These are phyloP conservation scores for Acrocalymma vagum DNA, from an alignment of 2,329 filamentous ascomycete genomes.

Conservation along the genomic window DNA sequence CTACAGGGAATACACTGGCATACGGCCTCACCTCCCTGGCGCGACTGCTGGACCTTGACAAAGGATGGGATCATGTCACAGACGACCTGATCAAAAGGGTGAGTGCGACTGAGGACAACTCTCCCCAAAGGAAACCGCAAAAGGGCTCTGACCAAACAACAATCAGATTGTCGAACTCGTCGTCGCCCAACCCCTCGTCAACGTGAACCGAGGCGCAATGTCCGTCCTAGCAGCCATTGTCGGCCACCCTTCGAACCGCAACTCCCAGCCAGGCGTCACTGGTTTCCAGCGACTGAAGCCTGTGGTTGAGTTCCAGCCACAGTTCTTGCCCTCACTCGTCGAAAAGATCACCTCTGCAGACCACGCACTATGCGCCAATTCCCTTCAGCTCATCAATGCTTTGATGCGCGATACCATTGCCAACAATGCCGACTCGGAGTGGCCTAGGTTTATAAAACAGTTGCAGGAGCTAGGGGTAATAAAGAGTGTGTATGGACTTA, in stretches of 20 bases:
- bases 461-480: conserved; percentile 94
- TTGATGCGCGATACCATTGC: conserved; percentile 91
- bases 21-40: conserved; percentile 92
- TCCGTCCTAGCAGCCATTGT: conserved; percentile 94
- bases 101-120: conserved; percentile 35
- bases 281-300: conserved; percentile 93
- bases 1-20: conserved; percentile 91
- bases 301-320: conserved; percentile 87
- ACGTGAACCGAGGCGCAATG: conserved; percentile 96
- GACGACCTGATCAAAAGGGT: conserved; percentile 74
- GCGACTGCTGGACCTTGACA: conserved; percentile 90
- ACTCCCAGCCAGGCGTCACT: conserved; percentile 69
- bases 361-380: conserved; percentile 94
- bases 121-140: not conserved
- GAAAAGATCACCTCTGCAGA: conserved; percentile 91
- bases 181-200: conserved; percentile 94
- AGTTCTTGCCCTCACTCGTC: conserved; percentile 94
- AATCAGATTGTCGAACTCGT: conserved; percentile 84
- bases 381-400: conserved; percentile 93
- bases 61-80: conserved; percentile 93
- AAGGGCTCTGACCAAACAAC: conserved; percentile 21
- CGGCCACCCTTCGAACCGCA: conserved; percentile 74
- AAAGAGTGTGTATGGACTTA: conserved; percentile 85
- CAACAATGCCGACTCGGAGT: conserved; percentile 79
- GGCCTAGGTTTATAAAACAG: conserved; percentile 94